Evolutionary conservation across 1,139 yeast genomes (phyloP), one percentile per base, ranked within the genome.

Genomic region (Candida neerlandica): DNA sequence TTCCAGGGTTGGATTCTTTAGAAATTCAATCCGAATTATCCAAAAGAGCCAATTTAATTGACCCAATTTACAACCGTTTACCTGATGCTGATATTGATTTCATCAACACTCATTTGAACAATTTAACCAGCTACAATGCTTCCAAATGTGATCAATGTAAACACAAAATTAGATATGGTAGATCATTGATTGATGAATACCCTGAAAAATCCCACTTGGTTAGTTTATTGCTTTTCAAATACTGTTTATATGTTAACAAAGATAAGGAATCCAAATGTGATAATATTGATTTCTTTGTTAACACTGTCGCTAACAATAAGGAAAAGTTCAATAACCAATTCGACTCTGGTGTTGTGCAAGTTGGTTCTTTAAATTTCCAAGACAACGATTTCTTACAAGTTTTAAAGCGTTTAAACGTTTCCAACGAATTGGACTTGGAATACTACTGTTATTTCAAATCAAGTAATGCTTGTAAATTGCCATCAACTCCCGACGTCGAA

Each of bases 341-440:
- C 45, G 60, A 65, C 41, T 61, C 69, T 1, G 71, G 70, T 4
- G 55, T 62, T 18, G 57, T 69, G 11, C 50, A 60, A 23, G 52
- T 49, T 21, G 48, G 44, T 10, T 62, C 69, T 37, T 60, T 74
- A 35, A 67, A 69, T 51, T 69, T 74, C 53, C 70, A 58, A 44
- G 77, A 73, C 55, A 74, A 71, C 51, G 78, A 74, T 49, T 74
- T 71, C 55, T 58, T 71, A 46, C 72, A 71, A 44, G 62, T 74
- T 66, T 56, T 74, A 54, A 62, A 64, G 48, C 57, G 65, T 47
- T 67, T 74, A 59, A 72, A 74, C 53, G 53, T 62, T 19, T 68
- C 76, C 4, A 71, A 71, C 43, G 73, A 72, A 11, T 61, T 69
- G 27, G 75, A 70, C 50, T 60, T 70, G 55, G 67, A 65, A 34